Conservation (phyloP, 768 basidiomycete species). For the Phanerochaete sordida region DNA sequence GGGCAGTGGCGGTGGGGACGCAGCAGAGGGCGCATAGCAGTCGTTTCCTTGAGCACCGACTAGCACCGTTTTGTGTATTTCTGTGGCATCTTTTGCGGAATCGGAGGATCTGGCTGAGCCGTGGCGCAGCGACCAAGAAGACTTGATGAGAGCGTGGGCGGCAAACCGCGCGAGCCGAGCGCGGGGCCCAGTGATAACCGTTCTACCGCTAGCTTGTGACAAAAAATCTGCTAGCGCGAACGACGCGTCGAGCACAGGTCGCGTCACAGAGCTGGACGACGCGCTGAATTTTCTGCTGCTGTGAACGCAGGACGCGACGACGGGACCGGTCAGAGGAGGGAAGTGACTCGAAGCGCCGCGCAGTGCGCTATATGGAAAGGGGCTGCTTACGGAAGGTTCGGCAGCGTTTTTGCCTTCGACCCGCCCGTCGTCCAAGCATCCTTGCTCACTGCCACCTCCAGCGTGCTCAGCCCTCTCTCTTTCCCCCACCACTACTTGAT, state of each 20-base stretch:
- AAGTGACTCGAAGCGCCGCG: slow-evolving; percentile 8
- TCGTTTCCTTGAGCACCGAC: not conserved
- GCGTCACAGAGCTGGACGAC: not conserved
- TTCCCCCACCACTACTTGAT: not conserved
- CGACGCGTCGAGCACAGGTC: not conserved
- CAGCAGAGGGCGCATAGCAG: not conserved
- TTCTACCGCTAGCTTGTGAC: not conserved
- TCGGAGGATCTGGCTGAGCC: too few relatives aligned
- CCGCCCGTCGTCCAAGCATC: slow-evolving; percentile 1
- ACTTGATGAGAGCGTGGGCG: not conserved
- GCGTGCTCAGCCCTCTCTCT: slow-evolving; percentile 5
- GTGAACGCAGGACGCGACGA: not conserved
- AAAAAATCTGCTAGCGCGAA: not conserved
- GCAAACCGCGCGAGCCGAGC: not conserved
- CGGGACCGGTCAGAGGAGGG: not conserved
- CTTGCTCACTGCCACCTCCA: slow-evolving; percentile 5
- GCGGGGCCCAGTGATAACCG: not conserved
- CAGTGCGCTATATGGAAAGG: slow-evolving; percentile 3
- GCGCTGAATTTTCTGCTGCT: not conserved
- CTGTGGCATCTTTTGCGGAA: not conserved
- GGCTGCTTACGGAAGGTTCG: slow-evolving; percentile 12
- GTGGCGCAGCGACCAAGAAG: too few relatives aligned
- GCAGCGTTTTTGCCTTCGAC: slow-evolving; percentile 8
- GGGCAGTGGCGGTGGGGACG: not conserved
- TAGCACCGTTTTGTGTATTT: not conserved